These are phyloP conservation scores for Xylariaceae sp. DNA, from an alignment of 2,329 filamentous ascomycete species.

Conservation along the genomic window DNA sequence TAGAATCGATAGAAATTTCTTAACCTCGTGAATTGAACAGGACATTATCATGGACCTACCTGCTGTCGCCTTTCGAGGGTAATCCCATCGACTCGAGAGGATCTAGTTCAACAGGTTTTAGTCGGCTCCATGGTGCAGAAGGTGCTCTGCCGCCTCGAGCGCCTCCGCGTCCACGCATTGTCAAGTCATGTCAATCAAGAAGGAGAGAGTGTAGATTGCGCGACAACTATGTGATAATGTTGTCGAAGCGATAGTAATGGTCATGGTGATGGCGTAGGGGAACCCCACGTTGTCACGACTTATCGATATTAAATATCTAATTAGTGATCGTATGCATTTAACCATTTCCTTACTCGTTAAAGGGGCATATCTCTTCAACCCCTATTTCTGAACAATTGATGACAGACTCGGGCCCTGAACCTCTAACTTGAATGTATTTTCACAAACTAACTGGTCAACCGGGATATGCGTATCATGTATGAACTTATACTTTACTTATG, in stretches of 20 bases:
- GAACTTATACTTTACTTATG: too few species aligned
- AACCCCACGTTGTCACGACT: neutral
- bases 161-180: conserved; percentile 44
- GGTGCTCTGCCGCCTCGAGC: conserved; percentile 45
- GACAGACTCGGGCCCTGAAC: too few species aligned
- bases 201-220: neutral
- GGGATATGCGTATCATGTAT: too few species aligned
- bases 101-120: conserved; percentile 78
- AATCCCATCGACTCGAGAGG: conserved; percentile 82
- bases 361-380: too few species aligned
- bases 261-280: neutral
- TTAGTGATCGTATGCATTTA: too few species aligned
- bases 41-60: conserved; percentile 56
- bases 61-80: conserved; percentile 88
- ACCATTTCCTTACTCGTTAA: too few species aligned
- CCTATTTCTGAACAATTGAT: too few species aligned
- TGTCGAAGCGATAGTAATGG: neutral
- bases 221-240: neutral
- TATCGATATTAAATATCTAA: too few species aligned
- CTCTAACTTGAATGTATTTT: too few species aligned
- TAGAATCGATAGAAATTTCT: neutral
- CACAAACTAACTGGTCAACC: too few species aligned
- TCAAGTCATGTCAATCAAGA: conserved; percentile 42
- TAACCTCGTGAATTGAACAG: neutral
- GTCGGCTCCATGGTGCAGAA: conserved; percentile 69